A percentile compares a stretch with the other conserved stretches of the same genome.
phyloP scores from a whole-genome alignment of 2,329 filamentous ascomycete species.

The Fusarium fracticaudum region DNA sequence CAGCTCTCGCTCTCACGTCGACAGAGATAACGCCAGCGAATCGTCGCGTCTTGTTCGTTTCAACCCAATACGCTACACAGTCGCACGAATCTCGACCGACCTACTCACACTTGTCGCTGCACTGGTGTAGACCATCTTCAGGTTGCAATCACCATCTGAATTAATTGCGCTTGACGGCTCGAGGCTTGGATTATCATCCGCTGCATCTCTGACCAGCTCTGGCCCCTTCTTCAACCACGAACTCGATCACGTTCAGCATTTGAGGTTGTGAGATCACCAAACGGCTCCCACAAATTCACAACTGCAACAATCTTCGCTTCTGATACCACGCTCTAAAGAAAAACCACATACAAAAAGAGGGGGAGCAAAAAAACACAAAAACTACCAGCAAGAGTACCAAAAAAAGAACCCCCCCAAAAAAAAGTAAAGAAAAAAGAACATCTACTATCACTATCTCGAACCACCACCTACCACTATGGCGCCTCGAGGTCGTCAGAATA shows the following conservation, averaged over 20 bases:
- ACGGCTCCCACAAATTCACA: background rate
- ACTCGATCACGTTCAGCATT: background rate
- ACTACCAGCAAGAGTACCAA: background rate
- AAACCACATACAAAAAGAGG: background rate
- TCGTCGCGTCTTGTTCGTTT: constrained; percentile 1
- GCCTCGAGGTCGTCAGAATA: constrained; percentile 46
- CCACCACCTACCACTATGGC: constrained; percentile 43
- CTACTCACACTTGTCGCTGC: constrained; percentile 1
- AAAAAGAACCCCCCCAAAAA: background rate
- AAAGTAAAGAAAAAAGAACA: background rate
- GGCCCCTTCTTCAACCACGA: background rate
- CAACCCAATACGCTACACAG: background rate
- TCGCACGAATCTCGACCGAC: constrained; percentile 13
- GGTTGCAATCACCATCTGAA: background rate
- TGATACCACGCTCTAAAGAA: constrained; percentile 2
- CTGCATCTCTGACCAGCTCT: background rate
- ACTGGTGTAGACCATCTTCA: background rate
- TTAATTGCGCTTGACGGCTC: background rate
- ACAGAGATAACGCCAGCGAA: background rate
- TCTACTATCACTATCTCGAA: background rate
- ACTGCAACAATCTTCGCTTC: constrained; percentile 7
- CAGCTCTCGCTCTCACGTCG: background rate
- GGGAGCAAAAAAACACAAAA: background rate
- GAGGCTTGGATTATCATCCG: background rate
- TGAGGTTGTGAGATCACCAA: background rate